Percentiles rank a stretch among this genome's conserved stretches.
phyloP scores from a whole-genome alignment of 2,329 filamentous ascomycete genomes.

The Biscogniauxia mediterranea region DNA sequence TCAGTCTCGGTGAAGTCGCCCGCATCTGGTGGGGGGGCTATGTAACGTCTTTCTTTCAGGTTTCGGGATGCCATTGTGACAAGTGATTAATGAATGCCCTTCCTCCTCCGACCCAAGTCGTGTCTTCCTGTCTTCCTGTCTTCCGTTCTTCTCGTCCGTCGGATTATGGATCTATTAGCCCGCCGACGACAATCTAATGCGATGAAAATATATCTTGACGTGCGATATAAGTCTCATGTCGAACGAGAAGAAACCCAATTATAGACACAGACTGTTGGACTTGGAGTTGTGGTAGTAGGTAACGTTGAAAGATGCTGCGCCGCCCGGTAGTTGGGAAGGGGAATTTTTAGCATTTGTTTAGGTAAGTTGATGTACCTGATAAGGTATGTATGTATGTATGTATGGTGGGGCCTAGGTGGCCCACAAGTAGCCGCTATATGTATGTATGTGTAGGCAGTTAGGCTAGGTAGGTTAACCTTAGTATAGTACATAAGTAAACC shows the following conservation, averaged over 20 bases:
- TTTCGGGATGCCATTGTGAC: conserved; percentile 25
- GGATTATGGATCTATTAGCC: not conserved
- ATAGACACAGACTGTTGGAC: no score
- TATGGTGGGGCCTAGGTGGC: no score
- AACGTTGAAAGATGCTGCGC: not conserved
- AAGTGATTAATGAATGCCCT: conserved; percentile 14
- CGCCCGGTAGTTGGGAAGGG: not conserved
- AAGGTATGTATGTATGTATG: no score
- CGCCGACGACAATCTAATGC: not conserved
- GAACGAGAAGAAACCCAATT: not conserved
- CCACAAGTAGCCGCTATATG: no score
- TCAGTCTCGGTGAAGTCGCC: conserved; percentile 20
- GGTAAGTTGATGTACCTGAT: no score
- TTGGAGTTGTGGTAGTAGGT: not conserved
- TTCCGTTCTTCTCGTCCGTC: not conserved
- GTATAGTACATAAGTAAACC: no score
- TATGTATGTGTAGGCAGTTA: no score
- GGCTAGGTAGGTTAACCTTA: no score
- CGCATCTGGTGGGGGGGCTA: conserved; percentile 15
- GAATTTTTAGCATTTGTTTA: not conserved
- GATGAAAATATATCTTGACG: not conserved
- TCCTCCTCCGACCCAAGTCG: not conserved
- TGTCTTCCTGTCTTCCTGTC: no score
- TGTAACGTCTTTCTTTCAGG: conserved; percentile 17
- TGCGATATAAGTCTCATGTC: not conserved